phyloP scores from a whole-genome alignment of 371 early-diverging fungal species.

The Mortierella sp. region DNA sequence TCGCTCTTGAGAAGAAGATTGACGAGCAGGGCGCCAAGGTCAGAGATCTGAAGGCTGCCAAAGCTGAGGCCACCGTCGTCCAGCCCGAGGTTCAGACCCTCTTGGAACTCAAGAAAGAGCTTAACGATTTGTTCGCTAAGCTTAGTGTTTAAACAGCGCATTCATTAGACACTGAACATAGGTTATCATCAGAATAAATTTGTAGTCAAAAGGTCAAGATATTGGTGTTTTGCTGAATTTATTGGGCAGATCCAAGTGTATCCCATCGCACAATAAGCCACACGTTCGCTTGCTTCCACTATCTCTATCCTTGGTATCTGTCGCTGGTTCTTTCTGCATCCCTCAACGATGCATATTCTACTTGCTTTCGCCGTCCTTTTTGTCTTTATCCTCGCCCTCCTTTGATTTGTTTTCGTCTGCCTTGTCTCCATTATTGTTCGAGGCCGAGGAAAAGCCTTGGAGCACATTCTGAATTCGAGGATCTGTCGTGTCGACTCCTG shows the following conservation, averaged over 20 bases:
- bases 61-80: conserved; percentile 59
- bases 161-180: not conserved
- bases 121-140: conserved; percentile 51
- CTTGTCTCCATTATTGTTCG: conserved; percentile 60
- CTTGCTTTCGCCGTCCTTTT: conserved; percentile 35
- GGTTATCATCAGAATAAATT: not conserved
- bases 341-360: not conserved
- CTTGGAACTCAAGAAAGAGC: conserved; percentile 61
- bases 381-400: conserved; percentile 31
- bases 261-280: not conserved
- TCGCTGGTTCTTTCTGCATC: not conserved
- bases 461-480: conserved; percentile 85
- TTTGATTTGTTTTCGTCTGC: conserved; percentile 59
- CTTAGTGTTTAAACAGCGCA: conserved; percentile 36
- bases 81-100: conserved; percentile 59
- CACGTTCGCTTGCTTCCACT: not conserved
- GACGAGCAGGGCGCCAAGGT: conserved; percentile 67
- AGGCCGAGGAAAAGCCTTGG: conserved; percentile 65
- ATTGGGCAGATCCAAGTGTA: not conserved
- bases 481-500: conserved; percentile 92
- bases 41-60: conserved; percentile 66
- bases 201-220: not conserved
- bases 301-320: conserved; percentile 1
- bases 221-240: not conserved
- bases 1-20: conserved; percentile 63